Evolutionary conservation across 1,284 basidiomycete genomes (phyloP).

Genomic region (Trichosporon sp.): DNA sequence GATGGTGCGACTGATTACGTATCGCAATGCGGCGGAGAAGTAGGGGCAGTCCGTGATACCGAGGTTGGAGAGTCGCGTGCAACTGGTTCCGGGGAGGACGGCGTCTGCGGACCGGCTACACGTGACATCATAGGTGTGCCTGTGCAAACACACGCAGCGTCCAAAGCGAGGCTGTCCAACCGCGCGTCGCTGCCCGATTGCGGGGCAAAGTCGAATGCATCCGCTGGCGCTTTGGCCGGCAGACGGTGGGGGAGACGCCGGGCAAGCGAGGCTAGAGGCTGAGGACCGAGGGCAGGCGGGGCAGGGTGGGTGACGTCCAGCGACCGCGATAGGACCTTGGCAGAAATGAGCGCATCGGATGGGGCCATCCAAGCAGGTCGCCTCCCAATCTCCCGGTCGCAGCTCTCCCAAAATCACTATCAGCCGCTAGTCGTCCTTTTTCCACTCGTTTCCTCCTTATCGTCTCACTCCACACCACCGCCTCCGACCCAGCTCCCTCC

Average conservation of each 20-base stretch:
- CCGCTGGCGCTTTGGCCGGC: background rate
- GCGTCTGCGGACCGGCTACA: background rate
- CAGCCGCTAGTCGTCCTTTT: background rate
- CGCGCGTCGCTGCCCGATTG: background rate
- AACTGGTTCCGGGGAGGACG: background rate
- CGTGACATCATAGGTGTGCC: background rate
- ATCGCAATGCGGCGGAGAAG: background rate
- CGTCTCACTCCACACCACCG: background rate
- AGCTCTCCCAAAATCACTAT: background rate
- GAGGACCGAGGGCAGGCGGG: background rate
- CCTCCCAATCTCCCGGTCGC: background rate
- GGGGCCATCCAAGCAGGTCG: background rate
- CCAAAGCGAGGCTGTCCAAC: background rate
- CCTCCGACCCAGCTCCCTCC: background rate
- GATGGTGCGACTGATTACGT: slow-evolving; percentile 1
- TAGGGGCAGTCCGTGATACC: background rate
- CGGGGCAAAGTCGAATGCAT: background rate
- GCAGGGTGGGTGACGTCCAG: background rate
- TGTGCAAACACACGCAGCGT: background rate
- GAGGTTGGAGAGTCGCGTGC: background rate
- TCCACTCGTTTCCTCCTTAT: background rate
- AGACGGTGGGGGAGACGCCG: background rate
- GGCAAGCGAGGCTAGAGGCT: background rate
- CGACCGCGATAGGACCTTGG: background rate
- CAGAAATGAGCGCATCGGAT: background rate